phyloP scores from a whole-genome alignment of 345 rosid species.

The Capsella bursapastoris region DNA sequence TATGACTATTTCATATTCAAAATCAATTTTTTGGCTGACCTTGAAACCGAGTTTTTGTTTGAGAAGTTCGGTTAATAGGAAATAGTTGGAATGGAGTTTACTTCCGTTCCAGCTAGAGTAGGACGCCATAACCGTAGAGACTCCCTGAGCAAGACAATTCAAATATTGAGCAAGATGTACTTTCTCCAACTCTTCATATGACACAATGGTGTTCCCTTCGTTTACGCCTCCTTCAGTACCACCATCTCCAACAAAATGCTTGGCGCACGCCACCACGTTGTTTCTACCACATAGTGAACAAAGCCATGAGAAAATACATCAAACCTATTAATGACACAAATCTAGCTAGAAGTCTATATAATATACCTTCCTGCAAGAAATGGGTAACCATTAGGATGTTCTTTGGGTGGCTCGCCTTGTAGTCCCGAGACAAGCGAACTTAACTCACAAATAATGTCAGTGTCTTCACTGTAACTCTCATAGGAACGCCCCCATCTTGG shows the following conservation, averaged over 20 bases:
- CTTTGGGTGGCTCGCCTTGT: conserved; percentile 74
- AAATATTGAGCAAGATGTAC: conserved; percentile 74
- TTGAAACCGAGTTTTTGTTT: conserved; percentile 78
- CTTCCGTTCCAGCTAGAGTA: conserved; percentile 87
- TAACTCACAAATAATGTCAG: conserved; percentile 57
- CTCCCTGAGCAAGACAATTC: conserved; percentile 68
- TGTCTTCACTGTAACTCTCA: conserved; percentile 83
- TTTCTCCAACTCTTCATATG: conserved; percentile 62
- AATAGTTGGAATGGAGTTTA: conserved; percentile 63
- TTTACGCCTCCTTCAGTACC: conserved; percentile 75
- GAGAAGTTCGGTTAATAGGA: conserved; percentile 76
- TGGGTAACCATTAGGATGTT: conserved; percentile 60
- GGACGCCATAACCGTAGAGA: conserved; percentile 82
- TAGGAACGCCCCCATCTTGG: conserved; percentile 94
- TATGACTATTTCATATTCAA: neutral
- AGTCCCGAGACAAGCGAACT: conserved; percentile 70
- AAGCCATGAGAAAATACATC: neutral
- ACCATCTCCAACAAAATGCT: conserved; percentile 94
- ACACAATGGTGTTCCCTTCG: conserved; percentile 70
- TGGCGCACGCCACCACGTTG: conserved; percentile 87
- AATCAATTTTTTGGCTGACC: conserved; percentile 44
- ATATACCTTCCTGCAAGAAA: conserved; percentile 70
- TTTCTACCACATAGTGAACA: conserved; percentile 47
- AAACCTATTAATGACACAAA: neutral
- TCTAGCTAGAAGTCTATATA: conserved; percentile 13